Conservation (phyloP, 768 basidiomycete genomes). For the Pisolithus sp. region DNA sequence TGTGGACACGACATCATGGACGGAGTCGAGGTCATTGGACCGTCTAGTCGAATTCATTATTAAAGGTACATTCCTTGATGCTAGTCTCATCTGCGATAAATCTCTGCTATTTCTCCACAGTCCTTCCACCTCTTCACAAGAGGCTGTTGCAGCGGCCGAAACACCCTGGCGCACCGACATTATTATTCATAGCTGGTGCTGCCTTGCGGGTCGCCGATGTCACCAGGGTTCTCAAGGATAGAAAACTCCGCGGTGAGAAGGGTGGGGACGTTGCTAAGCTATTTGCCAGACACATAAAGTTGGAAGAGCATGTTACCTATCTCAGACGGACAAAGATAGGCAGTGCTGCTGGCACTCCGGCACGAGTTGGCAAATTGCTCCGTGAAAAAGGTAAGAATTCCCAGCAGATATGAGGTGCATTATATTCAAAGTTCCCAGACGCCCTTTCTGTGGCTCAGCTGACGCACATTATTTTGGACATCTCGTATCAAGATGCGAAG, state of each 20-base stretch:
- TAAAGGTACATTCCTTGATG: conserved; percentile 43
- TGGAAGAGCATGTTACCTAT: conserved; percentile 80
- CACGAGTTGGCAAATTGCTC: conserved; percentile 80
- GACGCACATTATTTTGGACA: conserved; percentile 79
- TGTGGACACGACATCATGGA: conserved; percentile 71
- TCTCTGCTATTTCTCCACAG: conserved; percentile 31
- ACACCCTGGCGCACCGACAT: conserved; percentile 74
- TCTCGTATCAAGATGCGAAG: conserved; percentile 69
- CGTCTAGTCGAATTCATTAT: conserved; percentile 69
- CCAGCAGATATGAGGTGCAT: not conserved
- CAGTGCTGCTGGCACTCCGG: conserved; percentile 88
- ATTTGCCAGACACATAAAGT: conserved; percentile 92
- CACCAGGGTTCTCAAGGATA: conserved; percentile 65
- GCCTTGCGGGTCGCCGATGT: conserved; percentile 90
- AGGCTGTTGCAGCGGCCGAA: conserved; percentile 74
- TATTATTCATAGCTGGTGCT: conserved; percentile 81
- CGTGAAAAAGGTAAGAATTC: conserved; percentile 53
- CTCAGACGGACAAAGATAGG: conserved; percentile 81
- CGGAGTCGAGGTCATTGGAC: conserved; percentile 63
- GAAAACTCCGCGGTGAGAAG: conserved; percentile 67
- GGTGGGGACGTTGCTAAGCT: conserved; percentile 91
- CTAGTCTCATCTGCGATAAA: not conserved
- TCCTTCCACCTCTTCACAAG: conserved; percentile 57
- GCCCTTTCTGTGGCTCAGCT: conserved; percentile 66
- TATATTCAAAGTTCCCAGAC: conserved; percentile 38